A percentile compares a stretch with the other conserved stretches of the same genome.
Conservation (phyloP, 2,329 filamentous ascomycete species). For the Xylaria arbuscula region DNA sequence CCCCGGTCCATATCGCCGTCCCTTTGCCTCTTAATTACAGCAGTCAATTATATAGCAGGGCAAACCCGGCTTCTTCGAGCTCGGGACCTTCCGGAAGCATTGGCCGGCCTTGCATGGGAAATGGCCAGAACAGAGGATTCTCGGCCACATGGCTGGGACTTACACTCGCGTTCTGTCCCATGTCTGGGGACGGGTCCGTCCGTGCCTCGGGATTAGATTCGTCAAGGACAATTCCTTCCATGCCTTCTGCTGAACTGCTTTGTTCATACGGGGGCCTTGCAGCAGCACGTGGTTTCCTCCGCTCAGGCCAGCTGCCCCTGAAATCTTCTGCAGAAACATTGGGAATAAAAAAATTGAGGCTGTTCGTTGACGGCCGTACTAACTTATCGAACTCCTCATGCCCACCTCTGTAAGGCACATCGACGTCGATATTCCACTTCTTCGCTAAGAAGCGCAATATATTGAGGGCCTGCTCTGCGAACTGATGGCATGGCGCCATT, state of each 20-base stretch:
- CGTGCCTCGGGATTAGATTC: constrained; percentile 10
- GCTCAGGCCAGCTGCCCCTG: constrained; percentile 58
- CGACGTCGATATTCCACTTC: constrained; percentile 68
- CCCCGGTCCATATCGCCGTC: not conserved
- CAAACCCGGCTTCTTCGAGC: constrained; percentile 65
- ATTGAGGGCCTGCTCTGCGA: constrained; percentile 69
- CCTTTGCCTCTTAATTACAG: not conserved
- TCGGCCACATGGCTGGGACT: constrained; percentile 47
- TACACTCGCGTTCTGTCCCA: constrained; percentile 24
- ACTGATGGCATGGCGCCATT: constrained; percentile 71
- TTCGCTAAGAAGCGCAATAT: constrained; percentile 68
- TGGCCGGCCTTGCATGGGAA: constrained; percentile 69
- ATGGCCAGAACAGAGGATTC: constrained; percentile 69
- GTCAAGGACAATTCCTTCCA: constrained; percentile 42
- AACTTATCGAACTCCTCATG: constrained; percentile 54
- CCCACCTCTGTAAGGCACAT: constrained; percentile 51
- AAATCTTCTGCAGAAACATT: constrained; percentile 62
- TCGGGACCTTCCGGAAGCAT: constrained; percentile 61
- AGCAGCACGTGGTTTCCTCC: constrained; percentile 25
- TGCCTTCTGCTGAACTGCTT: constrained; percentile 35
- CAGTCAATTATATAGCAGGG: constrained; percentile 51
- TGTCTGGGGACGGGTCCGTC: constrained; percentile 1
- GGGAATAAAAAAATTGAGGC: constrained; percentile 68
- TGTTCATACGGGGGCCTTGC: constrained; percentile 32
- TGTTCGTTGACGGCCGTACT: constrained; percentile 61